Base-by-base conservation (phyloP, 805 yeast genomes). In the Saccharomycopsis vini region DNA sequence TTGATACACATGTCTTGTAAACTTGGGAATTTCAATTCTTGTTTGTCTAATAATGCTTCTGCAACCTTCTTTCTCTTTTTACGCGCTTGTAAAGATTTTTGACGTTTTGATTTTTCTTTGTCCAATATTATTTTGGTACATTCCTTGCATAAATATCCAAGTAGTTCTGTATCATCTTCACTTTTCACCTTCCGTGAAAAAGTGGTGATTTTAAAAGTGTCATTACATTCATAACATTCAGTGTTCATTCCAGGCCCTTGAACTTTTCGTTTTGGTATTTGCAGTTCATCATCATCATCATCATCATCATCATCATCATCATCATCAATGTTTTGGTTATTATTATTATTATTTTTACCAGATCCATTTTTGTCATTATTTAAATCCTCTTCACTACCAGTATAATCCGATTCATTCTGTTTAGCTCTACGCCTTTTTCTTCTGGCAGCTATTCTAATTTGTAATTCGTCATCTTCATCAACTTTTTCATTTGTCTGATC, bases 1-100 rank as follows among this genome's bases (percentile, higher is more conserved):
- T 69, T 63, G 49, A 92, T 83, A 54, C 97, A 86, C 19, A 82
- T 56, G 52, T 88, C 95, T 61, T 88, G 97, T 33, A 92, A 66
- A 7, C 83, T 70, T 2, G 94, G 82, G 3, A 84, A 59, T 42
- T 64, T 68, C 29, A 73, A 76, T 19, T 75, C 77, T 45, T 76
- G 72, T 55, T 78, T 73, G 54, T 92, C 89, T 40, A 92, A 66
- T 36, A 92, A 68, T 3, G 95, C 94, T 44, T 80, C 83, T 1
- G 97, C 96, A 38, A 81, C 66, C 62, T 77, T 78, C 64, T 83
- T 84, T 46, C 95, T 73, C 53, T 75, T 74, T 57, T 82, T 82
- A 42, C 92, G 68, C 15, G 84, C 85, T 42, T 73, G 72, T 19
- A 78, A 56, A 60, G 79, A 81, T 53, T 72, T 75, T 50, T 67